Conservation (phyloP, 306 rosid species). For the Elaeagnus macrophylla region DNA sequence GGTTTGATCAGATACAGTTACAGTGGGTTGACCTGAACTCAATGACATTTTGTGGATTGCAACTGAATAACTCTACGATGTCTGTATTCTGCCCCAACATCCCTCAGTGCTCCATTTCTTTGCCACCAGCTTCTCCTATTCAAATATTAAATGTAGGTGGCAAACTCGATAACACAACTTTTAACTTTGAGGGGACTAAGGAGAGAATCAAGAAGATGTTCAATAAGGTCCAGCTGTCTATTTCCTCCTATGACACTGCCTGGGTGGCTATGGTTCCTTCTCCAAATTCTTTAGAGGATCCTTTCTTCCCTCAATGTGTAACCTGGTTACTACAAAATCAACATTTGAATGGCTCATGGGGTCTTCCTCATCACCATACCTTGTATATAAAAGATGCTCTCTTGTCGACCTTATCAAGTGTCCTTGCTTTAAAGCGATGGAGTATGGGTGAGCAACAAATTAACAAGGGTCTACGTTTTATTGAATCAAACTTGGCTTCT, state of each 20-base stretch:
- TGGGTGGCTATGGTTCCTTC: slow-evolving; percentile 91
- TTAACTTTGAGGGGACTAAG: slow-evolving; percentile 39
- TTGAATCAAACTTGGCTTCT: slow-evolving; percentile 54
- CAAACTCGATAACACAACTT: too few species aligned
- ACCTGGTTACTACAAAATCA: slow-evolving; percentile 70
- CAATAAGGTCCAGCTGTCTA: slow-evolving; percentile 55
- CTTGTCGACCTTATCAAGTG: slow-evolving; percentile 58
- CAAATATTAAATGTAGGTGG: too few species aligned
- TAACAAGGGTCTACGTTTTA: slow-evolving; percentile 55
- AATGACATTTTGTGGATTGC: too few species aligned
- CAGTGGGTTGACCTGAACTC: too few species aligned
- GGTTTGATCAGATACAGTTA: too few species aligned
- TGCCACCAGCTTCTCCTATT: too few species aligned
- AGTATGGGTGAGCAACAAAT: slow-evolving; percentile 52
- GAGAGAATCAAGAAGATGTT: slow-evolving; percentile 54
- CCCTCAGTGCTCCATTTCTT: too few species aligned
- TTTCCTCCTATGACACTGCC: slow-evolving; percentile 83
- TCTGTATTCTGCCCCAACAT: too few species aligned
- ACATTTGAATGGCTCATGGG: slow-evolving; percentile 78
- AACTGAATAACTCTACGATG: too few species aligned
- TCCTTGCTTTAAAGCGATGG: slow-evolving; percentile 68
- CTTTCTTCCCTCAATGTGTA: slow-evolving; percentile 65
- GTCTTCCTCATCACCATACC: slow-evolving; percentile 36
- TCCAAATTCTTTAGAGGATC: slow-evolving; percentile 34
- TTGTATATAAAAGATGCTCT: slow-evolving; percentile 56